phyloP scores from a whole-genome alignment of 1,139 yeast genomes.

The Dujonia santamariae region DNA sequence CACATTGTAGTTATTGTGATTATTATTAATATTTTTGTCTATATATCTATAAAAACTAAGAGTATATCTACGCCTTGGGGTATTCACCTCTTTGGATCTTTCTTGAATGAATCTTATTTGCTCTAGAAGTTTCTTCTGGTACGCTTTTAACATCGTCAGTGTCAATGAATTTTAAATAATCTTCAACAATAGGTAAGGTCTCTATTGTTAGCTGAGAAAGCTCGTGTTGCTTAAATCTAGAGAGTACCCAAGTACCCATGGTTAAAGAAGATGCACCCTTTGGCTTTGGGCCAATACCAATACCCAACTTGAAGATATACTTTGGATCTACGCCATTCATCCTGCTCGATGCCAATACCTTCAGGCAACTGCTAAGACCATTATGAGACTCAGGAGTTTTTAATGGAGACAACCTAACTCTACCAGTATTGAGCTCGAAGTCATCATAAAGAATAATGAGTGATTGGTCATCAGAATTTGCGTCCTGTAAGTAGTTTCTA shows the following conservation, averaged over 20 bases:
- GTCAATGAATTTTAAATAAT: constrained; percentile 4
- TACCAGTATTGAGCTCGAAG: constrained; percentile 32
- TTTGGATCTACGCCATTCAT: constrained; percentile 7
- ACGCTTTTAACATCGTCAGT: constrained; percentile 2
- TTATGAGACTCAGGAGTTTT: constrained; percentile 42
- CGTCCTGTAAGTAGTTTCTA: constrained; percentile 18
- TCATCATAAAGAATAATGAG: constrained; percentile 38
- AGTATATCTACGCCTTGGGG: neutral
- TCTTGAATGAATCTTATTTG: constrained; percentile 5
- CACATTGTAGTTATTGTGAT: too few species aligned
- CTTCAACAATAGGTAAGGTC: constrained; percentile 3
- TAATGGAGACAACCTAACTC: constrained; percentile 24
- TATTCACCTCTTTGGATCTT: constrained; percentile 7
- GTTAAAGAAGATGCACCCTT: constrained; percentile 27
- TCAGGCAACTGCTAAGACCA: constrained; percentile 23
- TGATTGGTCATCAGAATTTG: constrained; percentile 1
- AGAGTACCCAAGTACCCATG: constrained; percentile 42
- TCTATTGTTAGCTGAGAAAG: constrained; percentile 14
- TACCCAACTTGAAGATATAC: constrained; percentile 29
- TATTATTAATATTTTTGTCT: too few species aligned
- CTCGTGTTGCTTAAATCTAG: constrained; percentile 22
- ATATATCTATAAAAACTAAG: too few species aligned
- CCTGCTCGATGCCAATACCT: constrained; percentile 18
- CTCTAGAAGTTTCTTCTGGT: constrained; percentile 5
- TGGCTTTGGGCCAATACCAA: constrained; percentile 49